phyloP scores from a whole-genome alignment of 1,139 yeast genomes.

The Blastobotrys aristatus region DNA sequence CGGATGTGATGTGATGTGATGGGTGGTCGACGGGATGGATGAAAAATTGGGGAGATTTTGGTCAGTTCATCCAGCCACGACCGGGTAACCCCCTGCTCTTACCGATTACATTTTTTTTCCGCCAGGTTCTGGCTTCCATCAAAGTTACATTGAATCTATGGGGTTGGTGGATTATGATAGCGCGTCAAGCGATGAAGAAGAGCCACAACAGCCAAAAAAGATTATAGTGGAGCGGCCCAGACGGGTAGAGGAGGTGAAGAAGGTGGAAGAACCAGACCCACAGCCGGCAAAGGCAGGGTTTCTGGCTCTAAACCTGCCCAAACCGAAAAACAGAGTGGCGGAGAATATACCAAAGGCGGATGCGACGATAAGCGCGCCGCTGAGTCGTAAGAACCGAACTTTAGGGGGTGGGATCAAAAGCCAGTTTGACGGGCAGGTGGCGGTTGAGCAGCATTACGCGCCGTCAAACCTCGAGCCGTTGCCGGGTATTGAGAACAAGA shows the following conservation, averaged over 20 bases:
- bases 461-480: not conserved
- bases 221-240: not conserved
- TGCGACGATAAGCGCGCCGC: constrained; percentile 11
- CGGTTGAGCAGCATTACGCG: not conserved
- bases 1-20: not conserved
- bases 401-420: constrained; percentile 27
- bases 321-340: constrained; percentile 12
- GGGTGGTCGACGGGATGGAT: too few species aligned
- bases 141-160: too few species aligned
- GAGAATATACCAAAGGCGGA: not conserved
- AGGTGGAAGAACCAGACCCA: not conserved
- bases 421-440: constrained; percentile 27
- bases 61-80: too few species aligned
- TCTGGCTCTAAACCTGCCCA: constrained; percentile 5
- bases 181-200: constrained; percentile 15
- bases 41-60: too few species aligned
- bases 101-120: too few species aligned
- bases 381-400: constrained; percentile 18
- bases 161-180: constrained; percentile 23
- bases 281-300: constrained; percentile 11
- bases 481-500: constrained; percentile 11
- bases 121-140: not conserved
- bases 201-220: not conserved
- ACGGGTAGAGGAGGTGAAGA: not conserved
- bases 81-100: too few species aligned